Evolutionary conservation across 2,329 filamentous ascomycete species (phyloP).

Genomic region (Trichoderma sp.): DNA sequence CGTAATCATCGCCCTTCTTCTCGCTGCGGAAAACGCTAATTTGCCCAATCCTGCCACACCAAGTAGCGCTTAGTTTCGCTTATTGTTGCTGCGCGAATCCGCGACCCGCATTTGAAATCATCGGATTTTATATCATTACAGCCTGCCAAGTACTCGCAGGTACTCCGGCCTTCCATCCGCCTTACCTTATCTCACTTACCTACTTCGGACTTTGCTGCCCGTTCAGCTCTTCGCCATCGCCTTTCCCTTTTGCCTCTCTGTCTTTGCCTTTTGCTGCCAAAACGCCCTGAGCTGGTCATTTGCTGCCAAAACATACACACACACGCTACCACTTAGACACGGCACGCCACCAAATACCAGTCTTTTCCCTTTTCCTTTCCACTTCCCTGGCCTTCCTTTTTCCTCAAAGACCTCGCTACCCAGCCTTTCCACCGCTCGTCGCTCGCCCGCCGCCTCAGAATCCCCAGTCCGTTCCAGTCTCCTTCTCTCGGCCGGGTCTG

Average conservation of each 20-base stretch:
- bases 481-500: constrained; percentile 6
- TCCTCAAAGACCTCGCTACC: not conserved
- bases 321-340: constrained; percentile 2
- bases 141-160: not conserved
- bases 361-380: not conserved
- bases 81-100: constrained; percentile 7
- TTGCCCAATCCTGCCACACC: not conserved
- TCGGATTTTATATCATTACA: not conserved
- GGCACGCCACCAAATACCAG: not conserved
- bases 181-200: constrained; percentile 7
- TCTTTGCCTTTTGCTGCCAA: not conserved
- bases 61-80: constrained; percentile 13
- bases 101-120: constrained; percentile 18
- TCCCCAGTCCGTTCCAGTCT: not conserved
- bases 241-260: no score
- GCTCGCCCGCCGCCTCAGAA: not conserved
- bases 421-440: not conserved
- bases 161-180: constrained; percentile 1
- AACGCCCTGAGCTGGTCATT: not conserved
- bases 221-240: not conserved
- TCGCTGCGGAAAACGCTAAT: not conserved
- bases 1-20: not conserved
- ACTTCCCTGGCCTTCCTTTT: not conserved
- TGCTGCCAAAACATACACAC: not conserved
- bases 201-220: not conserved